Evolutionary conservation across 352 stramenopile genomes (phyloP).

Genomic region (Aphanomyces euteiches): DNA sequence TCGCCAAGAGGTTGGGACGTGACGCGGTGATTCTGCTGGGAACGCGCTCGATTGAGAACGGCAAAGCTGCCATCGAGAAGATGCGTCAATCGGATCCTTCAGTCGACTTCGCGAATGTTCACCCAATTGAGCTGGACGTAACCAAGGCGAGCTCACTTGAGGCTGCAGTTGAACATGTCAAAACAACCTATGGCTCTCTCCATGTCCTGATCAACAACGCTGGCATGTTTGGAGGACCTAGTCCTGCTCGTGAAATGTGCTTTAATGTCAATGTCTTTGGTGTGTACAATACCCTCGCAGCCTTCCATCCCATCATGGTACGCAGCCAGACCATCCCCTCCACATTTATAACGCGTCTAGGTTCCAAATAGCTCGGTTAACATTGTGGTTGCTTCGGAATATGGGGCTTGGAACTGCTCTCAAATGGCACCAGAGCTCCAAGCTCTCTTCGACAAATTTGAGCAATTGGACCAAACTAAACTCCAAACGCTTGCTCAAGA

Average conservation of each 20-base stretch:
- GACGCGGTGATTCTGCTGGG: no score
- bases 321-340: not conserved
- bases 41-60: no score
- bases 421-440: not conserved
- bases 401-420: not conserved
- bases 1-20: no score
- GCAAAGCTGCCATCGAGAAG: no score
- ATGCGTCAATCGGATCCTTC: no score
- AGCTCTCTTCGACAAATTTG: not conserved
- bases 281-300: conserved; percentile 11
- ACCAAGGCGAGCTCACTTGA: no score
- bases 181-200: no score
- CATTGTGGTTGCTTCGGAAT: not conserved
- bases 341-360: not conserved
- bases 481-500: not conserved
- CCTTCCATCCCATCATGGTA: conserved; percentile 3
- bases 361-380: not conserved
- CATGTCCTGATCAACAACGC: no score
- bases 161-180: no score
- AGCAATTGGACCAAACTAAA: not conserved
- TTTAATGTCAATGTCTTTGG: conserved; percentile 26
- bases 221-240: no score
- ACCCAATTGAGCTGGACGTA: no score
- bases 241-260: not conserved
- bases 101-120: no score